Evolutionary conservation across 2,329 filamentous ascomycete species (phyloP), one percentile per base, ranked within the genome.

Genomic region (Aspergillus phoenicis): DNA sequence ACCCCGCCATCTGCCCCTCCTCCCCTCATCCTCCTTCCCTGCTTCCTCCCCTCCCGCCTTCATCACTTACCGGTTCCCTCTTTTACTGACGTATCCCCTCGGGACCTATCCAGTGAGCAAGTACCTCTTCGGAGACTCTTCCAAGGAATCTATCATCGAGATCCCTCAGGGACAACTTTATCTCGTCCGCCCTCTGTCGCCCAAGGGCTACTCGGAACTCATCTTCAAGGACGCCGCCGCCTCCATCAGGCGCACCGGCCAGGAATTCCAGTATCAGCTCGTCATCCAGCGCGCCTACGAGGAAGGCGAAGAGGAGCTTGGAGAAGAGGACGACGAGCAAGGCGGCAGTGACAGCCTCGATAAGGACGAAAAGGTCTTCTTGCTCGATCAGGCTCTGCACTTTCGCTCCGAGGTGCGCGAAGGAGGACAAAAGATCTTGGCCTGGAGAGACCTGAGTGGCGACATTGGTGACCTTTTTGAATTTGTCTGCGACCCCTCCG

Each of bases 141-240:
- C 88, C 75, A 94, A 97, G 77, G 93, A 98, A 81, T 90, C 92
- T 52, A 87, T 99, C 74, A 92, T 97, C 78, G 93, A 98, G 75
- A 89, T 99, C 47, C 88, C 93, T 15, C 93, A 98, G 78, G 95
- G 95, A 74, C 93, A 98, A 78, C 91, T 99, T 48, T 99, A 97
- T 78, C 89, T 99, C 68, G 95, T 99, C 70, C 91, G 95, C 70
- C 95, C 95, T 10, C 86, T 92, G 53, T 98, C 94, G 7, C 93
- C 94, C 60, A 99, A 99, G 78, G 95, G 95, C 67, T 98, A 97
- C 77, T 97, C 94, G 1, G 95, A 99, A 78, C 92, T 98, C 74
- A 96, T 99, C 78, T 99, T 97, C 84, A 97, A 95, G 78, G 95
- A 99, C 87, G 90, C 93, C 41, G 91, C 92, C 51, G 92, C 94